Conservation (phyloP, 1,284 basidiomycete genomes). For the Ustilago tritici region DNA sequence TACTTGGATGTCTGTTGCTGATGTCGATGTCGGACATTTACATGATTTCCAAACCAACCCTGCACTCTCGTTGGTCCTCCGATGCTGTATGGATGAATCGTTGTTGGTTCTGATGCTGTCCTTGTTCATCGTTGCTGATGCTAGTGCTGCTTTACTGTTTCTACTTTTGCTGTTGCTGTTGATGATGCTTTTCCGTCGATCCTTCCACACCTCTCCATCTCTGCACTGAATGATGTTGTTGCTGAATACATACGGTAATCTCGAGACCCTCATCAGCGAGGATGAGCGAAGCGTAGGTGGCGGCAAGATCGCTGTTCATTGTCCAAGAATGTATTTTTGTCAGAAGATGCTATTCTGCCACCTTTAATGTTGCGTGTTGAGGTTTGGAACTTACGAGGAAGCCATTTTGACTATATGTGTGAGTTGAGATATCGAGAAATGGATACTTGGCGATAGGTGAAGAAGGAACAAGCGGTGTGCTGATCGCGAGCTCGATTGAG, state of each 20-base stretch:
- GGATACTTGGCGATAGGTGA: slow-evolving; percentile 47
- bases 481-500: slow-evolving; percentile 45
- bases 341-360: neutral
- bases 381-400: slow-evolving; percentile 45
- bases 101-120: too few species aligned
- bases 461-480: slow-evolving; percentile 15
- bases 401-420: slow-evolving; percentile 53
- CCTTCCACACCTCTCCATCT: too few species aligned
- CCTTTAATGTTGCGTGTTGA: neutral
- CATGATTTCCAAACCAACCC: too few species aligned
- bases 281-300: slow-evolving; percentile 81
- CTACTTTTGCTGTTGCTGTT: too few species aligned
- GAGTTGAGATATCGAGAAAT: slow-evolving; percentile 45
- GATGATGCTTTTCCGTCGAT: too few species aligned
- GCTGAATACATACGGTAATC: slow-evolving; percentile 79
- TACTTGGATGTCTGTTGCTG: too few species aligned
- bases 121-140: too few species aligned
- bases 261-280: slow-evolving; percentile 91
- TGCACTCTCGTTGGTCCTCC: too few species aligned
- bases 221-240: neutral
- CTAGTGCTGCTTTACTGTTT: too few species aligned
- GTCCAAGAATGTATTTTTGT: slow-evolving; percentile 1
- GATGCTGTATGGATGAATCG: too few species aligned
- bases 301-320: slow-evolving; percentile 65
- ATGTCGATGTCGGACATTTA: too few species aligned